phyloP scores from a whole-genome alignment of 2,329 filamentous ascomycete genomes.

The Verticillium klebahnii region DNA sequence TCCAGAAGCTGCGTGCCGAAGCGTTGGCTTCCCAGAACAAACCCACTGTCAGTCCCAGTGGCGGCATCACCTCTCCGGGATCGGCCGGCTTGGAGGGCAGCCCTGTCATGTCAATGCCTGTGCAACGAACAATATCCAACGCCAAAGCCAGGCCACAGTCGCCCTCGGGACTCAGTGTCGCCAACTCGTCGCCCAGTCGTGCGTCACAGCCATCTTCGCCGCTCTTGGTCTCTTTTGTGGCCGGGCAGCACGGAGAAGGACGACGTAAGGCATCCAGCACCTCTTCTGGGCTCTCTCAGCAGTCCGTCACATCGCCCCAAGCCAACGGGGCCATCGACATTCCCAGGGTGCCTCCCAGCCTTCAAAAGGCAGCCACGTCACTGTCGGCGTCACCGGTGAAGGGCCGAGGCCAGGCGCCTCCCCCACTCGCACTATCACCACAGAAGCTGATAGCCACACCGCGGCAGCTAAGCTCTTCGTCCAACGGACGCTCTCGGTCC shows the following conservation, averaged over 20 bases:
- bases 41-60: conserved; percentile 39
- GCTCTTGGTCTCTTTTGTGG: conserved; percentile 92
- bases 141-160: conserved; percentile 82
- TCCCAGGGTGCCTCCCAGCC: conserved; percentile 54
- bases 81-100: conserved; percentile 73
- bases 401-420: conserved; percentile 42
- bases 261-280: conserved; percentile 90
- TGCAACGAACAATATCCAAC: conserved; percentile 79
- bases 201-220: conserved; percentile 66
- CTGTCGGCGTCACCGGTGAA: conserved; percentile 49
- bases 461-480: conserved; percentile 55
- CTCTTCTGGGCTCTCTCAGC: conserved; percentile 77
- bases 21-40: conserved; percentile 68
- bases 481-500: conserved; percentile 72
- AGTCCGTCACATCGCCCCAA: conserved; percentile 64
- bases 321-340: conserved; percentile 69
- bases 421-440: conserved; percentile 53
- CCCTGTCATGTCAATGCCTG: conserved; percentile 71
- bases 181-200: conserved; percentile 82
- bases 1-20: conserved; percentile 90
- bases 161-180: conserved; percentile 73
- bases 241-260: conserved; percentile 70
- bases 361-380: conserved; percentile 57
- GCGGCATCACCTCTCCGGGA: conserved; percentile 51
- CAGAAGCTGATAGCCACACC: conserved; percentile 59